Evolutionary conservation across 768 basidiomycete genomes (phyloP).

Genomic region (Polyporus arcularius): DNA sequence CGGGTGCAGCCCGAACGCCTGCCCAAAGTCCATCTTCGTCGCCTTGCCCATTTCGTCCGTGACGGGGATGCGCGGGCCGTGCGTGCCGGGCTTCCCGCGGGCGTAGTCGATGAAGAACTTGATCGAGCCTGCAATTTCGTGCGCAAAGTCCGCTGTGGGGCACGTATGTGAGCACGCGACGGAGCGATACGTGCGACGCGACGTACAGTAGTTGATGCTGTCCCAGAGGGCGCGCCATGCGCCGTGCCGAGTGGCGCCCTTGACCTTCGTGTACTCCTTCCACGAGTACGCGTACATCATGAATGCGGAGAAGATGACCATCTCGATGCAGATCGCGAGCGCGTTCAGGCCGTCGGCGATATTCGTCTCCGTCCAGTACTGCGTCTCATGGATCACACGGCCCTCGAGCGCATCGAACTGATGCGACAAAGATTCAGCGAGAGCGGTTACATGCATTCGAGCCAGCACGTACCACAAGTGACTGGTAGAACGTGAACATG

Average conservation of each 20-base stretch:
- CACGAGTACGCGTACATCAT: conserved; percentile 87
- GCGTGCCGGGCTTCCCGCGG: conserved; percentile 33
- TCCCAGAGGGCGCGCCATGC: conserved; percentile 77
- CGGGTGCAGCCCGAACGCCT: conserved; percentile 40
- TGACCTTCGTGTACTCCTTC: conserved; percentile 56
- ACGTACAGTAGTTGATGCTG: conserved; percentile 51
- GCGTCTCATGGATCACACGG: conserved; percentile 71
- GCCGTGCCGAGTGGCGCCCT: conserved; percentile 48
- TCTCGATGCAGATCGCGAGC: conserved; percentile 84
- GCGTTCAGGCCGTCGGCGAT: conserved; percentile 84
- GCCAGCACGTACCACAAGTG: conserved; percentile 57
- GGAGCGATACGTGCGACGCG: background rate
- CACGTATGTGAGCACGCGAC: background rate
- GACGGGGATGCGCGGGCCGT: conserved; percentile 24
- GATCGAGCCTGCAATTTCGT: conserved; percentile 65
- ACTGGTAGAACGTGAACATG: conserved; percentile 88
- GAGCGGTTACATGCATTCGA: background rate
- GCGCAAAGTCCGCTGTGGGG: conserved; percentile 57
- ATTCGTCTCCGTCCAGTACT: conserved; percentile 84
- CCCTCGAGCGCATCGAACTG: conserved; percentile 71
- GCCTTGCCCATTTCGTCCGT: conserved; percentile 26
- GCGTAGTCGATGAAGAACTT: conserved; percentile 56
- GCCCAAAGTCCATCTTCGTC: conserved; percentile 35
- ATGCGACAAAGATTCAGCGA: no score
- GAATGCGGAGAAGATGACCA: conserved; percentile 75